phyloP scores from a whole-genome alignment of 2,329 filamentous ascomycete genomes.

The Chalaropsis ovoidea region DNA sequence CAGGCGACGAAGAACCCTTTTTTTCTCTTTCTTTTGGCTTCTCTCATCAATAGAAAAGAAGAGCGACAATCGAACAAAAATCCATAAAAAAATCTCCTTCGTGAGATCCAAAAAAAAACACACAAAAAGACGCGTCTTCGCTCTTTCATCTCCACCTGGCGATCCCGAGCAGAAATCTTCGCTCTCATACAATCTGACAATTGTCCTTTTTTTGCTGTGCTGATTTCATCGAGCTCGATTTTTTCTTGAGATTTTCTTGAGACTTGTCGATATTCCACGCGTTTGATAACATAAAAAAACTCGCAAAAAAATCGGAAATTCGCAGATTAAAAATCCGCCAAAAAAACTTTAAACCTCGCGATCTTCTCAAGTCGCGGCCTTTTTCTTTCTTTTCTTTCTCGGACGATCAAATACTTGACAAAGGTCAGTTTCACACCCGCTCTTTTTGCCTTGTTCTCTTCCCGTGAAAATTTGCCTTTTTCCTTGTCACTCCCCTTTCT shows the following conservation, averaged over 20 bases:
- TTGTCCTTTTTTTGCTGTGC: neutral
- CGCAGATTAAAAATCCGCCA: neutral
- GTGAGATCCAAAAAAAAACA: neutral
- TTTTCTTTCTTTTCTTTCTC: neutral
- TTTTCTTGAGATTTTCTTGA: neutral
- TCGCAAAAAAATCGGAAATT: constrained; percentile 10
- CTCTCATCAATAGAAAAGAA: neutral
- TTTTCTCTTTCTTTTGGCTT: neutral
- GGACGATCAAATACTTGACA: constrained; percentile 5
- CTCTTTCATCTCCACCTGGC: neutral
- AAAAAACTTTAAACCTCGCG: neutral
- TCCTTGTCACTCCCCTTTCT: neutral
- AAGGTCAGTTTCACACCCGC: neutral
- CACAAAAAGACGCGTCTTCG: constrained; percentile 6
- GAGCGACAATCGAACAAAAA: neutral
- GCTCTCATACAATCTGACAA: neutral
- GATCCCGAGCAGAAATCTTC: constrained; percentile 9
- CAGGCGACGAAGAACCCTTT: neutral
- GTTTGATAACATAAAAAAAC: constrained; percentile 1
- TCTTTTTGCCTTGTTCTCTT: neutral
- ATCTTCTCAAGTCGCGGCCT: neutral
- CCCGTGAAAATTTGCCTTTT: too few relatives aligned
- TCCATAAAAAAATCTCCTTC: neutral
- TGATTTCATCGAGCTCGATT: constrained; percentile 1
- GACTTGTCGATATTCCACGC: constrained; percentile 4